These are phyloP conservation scores for Aquilaria yunnanensis DNA, from an alignment of 345 rosid genomes.

Conservation along the genomic window DNA sequence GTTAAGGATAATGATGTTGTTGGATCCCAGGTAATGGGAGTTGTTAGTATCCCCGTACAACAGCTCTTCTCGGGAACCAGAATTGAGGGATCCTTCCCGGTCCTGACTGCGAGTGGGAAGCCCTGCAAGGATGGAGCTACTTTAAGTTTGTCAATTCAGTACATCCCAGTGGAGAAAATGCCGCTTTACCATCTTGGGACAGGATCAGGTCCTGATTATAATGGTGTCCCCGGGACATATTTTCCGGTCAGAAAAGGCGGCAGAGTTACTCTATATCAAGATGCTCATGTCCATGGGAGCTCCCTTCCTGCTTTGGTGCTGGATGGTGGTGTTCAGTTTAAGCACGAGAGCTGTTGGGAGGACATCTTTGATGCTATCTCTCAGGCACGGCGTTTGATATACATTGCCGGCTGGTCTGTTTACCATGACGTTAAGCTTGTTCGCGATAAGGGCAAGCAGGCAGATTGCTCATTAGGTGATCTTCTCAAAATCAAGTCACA, in stretches of 20 bases:
- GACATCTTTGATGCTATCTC: constrained; percentile 69
- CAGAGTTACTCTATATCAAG: constrained; percentile 81
- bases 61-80: constrained; percentile 35
- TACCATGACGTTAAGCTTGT: constrained; percentile 56
- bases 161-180: constrained; percentile 45
- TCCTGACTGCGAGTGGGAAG: constrained; percentile 50
- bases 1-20: constrained; percentile 78
- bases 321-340: constrained; percentile 42
- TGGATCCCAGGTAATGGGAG: constrained; percentile 82
- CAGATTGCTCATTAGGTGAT: constrained; percentile 49
- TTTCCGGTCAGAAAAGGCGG: constrained; percentile 84
- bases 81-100: constrained; percentile 68
- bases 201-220: constrained; percentile 41
- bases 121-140: constrained; percentile 72
- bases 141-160: constrained; percentile 62
- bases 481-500: constrained; percentile 85
- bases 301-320: constrained; percentile 52
- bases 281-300: constrained; percentile 74
- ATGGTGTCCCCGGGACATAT: constrained; percentile 79
- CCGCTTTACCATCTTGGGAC: constrained; percentile 49
- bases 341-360: constrained; percentile 65
- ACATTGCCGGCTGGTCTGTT: constrained; percentile 94
- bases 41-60: constrained; percentile 68
- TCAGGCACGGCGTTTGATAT: constrained; percentile 74
- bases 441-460: constrained; percentile 35